A percentile compares a stretch with the other conserved stretches of the same genome.
phyloP scores from a whole-genome alignment of 352 stramenopile species.

The Phytophthora ohioensis region DNA sequence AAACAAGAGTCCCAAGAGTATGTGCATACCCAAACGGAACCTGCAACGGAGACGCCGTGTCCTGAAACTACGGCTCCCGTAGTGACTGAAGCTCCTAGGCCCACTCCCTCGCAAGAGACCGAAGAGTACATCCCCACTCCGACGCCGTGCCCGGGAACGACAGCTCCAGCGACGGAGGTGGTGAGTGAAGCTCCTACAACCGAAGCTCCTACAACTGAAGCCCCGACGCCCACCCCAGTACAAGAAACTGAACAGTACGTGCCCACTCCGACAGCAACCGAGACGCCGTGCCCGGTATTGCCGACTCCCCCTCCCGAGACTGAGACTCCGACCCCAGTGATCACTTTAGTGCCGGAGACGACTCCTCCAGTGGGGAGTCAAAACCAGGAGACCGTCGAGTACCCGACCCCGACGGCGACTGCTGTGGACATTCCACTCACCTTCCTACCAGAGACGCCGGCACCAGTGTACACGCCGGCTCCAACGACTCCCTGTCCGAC shows the following conservation, averaged over 20 bases:
- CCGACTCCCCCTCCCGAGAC: constrained; percentile 17
- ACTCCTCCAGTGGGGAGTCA: constrained; percentile 6
- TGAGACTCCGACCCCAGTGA: constrained; percentile 14
- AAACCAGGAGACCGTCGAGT: constrained; percentile 4
- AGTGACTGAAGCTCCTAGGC: neutral
- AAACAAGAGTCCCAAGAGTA: neutral
- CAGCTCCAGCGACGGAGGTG: neutral
- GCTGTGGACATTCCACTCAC: constrained; percentile 1
- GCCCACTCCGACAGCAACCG: constrained; percentile 12
- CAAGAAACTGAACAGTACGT: constrained; percentile 8
- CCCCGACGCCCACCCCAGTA: neutral
- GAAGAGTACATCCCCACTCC: constrained; percentile 4
- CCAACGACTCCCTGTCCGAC: constrained; percentile 23
- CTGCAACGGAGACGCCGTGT: constrained; percentile 4
- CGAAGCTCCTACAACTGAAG: neutral
- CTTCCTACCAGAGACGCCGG: constrained; percentile 1
- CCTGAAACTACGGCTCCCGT: neutral
- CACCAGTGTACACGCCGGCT: constrained; percentile 6
- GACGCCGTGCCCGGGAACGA: constrained; percentile 11
- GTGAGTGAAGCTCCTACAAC: constrained; percentile 15
- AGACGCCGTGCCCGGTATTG: constrained; percentile 26
- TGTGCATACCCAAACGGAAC: constrained; percentile 4
- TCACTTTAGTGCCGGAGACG: constrained; percentile 27
- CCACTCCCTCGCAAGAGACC: constrained; percentile 4
- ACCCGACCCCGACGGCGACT: constrained; percentile 14